phyloP scores from a whole-genome alignment of 768 basidiomycete species.

The Phylloporus sp. region DNA sequence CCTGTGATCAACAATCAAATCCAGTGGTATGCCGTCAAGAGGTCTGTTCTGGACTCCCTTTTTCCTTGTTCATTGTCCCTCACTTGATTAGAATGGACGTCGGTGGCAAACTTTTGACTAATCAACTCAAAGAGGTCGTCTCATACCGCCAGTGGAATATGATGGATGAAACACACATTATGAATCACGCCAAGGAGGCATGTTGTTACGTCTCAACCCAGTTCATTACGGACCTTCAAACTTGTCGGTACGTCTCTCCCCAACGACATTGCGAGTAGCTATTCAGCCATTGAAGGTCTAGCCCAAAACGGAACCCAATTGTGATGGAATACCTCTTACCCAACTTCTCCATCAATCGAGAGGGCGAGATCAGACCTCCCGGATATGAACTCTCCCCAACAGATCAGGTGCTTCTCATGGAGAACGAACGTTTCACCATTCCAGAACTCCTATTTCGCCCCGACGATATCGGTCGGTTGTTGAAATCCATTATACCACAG shows the following conservation, averaged over 20 bases:
- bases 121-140: constrained; percentile 89
- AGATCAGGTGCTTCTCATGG: constrained; percentile 78
- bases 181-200: constrained; percentile 88
- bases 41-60: constrained; percentile 42
- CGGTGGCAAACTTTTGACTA: constrained; percentile 92
- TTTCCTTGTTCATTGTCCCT: constrained; percentile 13
- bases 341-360: constrained; percentile 69
- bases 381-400: constrained; percentile 52
- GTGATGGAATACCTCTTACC: constrained; percentile 90
- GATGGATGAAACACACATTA: constrained; percentile 94
- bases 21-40: constrained; percentile 76
- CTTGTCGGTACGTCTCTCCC: constrained; percentile 60
- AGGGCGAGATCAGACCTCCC: constrained; percentile 50
- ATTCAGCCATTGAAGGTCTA: constrained; percentile 38
- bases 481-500: constrained; percentile 7
- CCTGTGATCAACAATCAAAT: constrained; percentile 75
- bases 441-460: constrained; percentile 93
- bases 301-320: constrained; percentile 60
- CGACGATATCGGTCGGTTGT: constrained; percentile 73
- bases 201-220: constrained; percentile 82
- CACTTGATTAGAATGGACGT: constrained; percentile 72
- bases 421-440: constrained; percentile 86
- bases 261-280: constrained; percentile 14
- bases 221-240: constrained; percentile 71
- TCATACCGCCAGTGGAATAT: constrained; percentile 98